Percentiles rank a stretch among this genome's conserved stretches.
phyloP scores from a whole-genome alignment of 148 eudicot species.

The Linanthus parryae region DNA sequence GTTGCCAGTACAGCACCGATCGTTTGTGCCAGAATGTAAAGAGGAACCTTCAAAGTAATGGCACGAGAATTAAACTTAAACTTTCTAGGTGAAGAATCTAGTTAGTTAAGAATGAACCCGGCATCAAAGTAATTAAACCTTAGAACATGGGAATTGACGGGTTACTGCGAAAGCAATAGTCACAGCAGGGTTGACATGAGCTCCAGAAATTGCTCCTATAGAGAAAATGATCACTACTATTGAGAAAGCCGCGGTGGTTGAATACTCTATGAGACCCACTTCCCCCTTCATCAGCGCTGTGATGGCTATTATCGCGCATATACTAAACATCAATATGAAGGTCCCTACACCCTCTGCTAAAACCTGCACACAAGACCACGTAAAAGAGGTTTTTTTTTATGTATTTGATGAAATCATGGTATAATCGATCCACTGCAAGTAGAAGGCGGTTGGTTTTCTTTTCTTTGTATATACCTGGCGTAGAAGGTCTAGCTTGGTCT shows the following conservation, averaged over 20 bases:
- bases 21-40: slow-evolving; percentile 63
- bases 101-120: too few species aligned
- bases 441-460: not conserved
- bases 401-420: not conserved
- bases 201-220: slow-evolving; percentile 66
- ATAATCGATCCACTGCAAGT: not conserved
- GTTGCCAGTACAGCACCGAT: slow-evolving; percentile 63
- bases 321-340: slow-evolving; percentile 59
- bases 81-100: too few species aligned
- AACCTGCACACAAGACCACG: slow-evolving; percentile 29
- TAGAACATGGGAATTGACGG: slow-evolving; percentile 74
- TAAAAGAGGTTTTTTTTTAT: not conserved
- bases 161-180: slow-evolving; percentile 73
- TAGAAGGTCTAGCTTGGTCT: slow-evolving; percentile 23
- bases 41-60: slow-evolving; percentile 52
- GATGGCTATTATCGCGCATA: slow-evolving; percentile 59
- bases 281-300: slow-evolving; percentile 35
- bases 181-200: slow-evolving; percentile 87
- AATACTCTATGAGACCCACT: slow-evolving; percentile 61
- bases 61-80: too few species aligned
- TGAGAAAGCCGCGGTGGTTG: slow-evolving; percentile 63
- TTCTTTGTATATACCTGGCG: slow-evolving; percentile 29
- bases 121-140: too few species aligned
- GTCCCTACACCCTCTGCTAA: slow-evolving; percentile 67
- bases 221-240: slow-evolving; percentile 54